Evolutionary conservation across 768 basidiomycete species (phyloP).

Genomic region (Auricularia auricula-judae): DNA sequence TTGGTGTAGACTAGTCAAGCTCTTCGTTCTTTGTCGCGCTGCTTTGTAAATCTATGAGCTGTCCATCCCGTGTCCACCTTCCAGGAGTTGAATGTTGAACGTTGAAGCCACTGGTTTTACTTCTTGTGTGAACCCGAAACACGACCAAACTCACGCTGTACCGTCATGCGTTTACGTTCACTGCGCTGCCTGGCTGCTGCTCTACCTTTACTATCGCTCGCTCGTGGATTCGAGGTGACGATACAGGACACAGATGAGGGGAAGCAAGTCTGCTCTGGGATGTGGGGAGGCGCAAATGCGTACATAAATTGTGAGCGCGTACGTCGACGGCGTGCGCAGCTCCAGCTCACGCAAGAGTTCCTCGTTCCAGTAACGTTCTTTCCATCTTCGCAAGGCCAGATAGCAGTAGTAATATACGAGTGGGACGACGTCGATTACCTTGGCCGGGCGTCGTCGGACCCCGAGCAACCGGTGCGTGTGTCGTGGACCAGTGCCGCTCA

Average conservation of each 20-base stretch:
- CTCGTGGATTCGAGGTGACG: conserved; percentile 46
- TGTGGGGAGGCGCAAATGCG: conserved; percentile 75
- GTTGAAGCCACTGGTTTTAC: no score
- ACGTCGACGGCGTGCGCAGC: conserved; percentile 2
- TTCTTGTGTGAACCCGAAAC: no score
- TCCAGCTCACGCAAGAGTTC: neutral
- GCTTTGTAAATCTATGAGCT: neutral
- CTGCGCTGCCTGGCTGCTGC: neutral
- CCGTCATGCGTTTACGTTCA: neutral
- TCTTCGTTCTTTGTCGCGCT: neutral
- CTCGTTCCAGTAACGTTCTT: conserved; percentile 56
- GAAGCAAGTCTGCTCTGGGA: conserved; percentile 88
- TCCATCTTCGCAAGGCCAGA: conserved; percentile 64
- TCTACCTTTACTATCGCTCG: conserved; percentile 1
- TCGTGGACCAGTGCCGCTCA: neutral
- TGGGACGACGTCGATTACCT: conserved; percentile 83
- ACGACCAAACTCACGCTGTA: no score
- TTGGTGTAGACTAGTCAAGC: neutral
- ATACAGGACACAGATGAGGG: conserved; percentile 71
- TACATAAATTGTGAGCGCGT: conserved; percentile 64
- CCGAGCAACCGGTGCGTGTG: conserved; percentile 45
- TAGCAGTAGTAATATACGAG: conserved; percentile 93
- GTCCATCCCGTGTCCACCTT: neutral
- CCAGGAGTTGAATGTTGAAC: no score
- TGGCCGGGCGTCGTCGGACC: conserved; percentile 51